A percentile compares a stretch with the other conserved stretches of the same genome.
phyloP scores from a whole-genome alignment of 1,139 yeast genomes.

The Kodamaea alishanica region DNA sequence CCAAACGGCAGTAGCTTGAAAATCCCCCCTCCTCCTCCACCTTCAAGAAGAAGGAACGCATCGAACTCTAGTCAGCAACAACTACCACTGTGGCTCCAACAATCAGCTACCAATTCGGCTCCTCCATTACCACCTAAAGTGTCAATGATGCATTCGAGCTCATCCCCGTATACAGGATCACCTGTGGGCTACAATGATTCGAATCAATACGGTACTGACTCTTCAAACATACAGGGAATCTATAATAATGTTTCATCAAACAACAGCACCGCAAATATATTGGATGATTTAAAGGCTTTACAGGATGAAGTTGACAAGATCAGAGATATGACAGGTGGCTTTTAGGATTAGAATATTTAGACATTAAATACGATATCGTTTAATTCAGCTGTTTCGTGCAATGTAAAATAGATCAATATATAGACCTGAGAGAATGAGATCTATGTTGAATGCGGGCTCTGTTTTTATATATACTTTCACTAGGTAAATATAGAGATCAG shows the following conservation, averaged over 20 bases:
- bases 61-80: conserved; percentile 6
- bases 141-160: conserved; percentile 12
- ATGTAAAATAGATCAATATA: neutral
- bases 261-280: conserved; percentile 47
- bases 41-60: conserved; percentile 33
- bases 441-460: neutral
- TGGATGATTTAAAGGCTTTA: conserved; percentile 58
- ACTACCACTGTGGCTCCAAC: neutral
- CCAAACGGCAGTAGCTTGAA: conserved; percentile 1
- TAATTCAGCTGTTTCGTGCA: no score
- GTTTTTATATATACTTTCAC: no score
- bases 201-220: conserved; percentile 10
- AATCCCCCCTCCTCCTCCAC: conserved; percentile 44
- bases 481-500: no score
- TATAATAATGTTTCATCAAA: conserved; percentile 13
- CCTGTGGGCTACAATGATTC: conserved; percentile 2
- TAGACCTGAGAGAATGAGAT: neutral
- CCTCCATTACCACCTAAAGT: conserved; percentile 39
- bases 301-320: conserved; percentile 63
- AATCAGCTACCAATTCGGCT: conserved; percentile 12
- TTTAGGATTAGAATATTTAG: conserved; percentile 17
- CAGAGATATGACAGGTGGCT: conserved; percentile 49
- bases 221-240: conserved; percentile 1
- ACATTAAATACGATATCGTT: neutral
- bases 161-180: conserved; percentile 10